Percentiles rank a stretch among this genome's conserved stretches.
These are phyloP conservation scores for Fusarium torulosum DNA, from an alignment of 2,329 filamentous ascomycete genomes.

Conservation along the genomic window DNA sequence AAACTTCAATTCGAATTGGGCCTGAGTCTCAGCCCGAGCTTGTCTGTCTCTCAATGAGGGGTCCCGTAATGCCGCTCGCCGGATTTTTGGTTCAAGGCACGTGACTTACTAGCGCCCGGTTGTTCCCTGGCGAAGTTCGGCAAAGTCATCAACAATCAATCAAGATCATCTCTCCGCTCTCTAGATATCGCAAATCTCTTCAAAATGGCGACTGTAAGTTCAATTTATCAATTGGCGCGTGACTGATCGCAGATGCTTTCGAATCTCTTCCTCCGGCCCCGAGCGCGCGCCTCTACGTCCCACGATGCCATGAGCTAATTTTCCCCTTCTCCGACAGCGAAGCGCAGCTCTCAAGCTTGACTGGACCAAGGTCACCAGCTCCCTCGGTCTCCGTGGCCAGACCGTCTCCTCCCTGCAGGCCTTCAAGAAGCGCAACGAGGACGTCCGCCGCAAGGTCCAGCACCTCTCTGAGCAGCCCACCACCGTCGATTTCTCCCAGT, in stretches of 20 bases:
- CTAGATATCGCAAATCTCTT: constrained; percentile 60
- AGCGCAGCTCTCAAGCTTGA: constrained; percentile 99
- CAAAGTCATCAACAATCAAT: constrained; percentile 60
- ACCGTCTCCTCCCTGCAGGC: constrained; percentile 90
- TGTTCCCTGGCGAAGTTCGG: constrained; percentile 57
- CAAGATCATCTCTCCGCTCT: constrained; percentile 65
- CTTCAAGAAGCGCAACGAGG: constrained; percentile 99
- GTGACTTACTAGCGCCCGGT: constrained; percentile 50
- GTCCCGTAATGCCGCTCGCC: constrained; percentile 36
- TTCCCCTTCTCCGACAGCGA: constrained; percentile 71
- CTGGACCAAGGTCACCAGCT: constrained; percentile 94
- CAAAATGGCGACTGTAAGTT: constrained; percentile 79
- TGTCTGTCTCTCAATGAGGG: constrained; percentile 40
- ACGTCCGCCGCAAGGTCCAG: constrained; percentile 93
- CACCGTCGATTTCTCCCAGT: constrained; percentile 91
- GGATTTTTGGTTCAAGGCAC: constrained; percentile 46
- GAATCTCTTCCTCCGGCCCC: constrained; percentile 23
- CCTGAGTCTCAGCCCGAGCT: not conserved
- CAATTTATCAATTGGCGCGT: constrained; percentile 49
- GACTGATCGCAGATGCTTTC: constrained; percentile 35
- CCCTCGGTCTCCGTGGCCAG: constrained; percentile 95
- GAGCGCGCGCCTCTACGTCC: constrained; percentile 35
- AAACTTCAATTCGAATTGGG: not conserved
- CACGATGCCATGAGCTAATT: constrained; percentile 66
- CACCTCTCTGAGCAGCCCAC: constrained; percentile 85